These are phyloP conservation scores for Fagopyrum homotropicum DNA, from an alignment of 148 eudicot genomes.

Conservation along the genomic window DNA sequence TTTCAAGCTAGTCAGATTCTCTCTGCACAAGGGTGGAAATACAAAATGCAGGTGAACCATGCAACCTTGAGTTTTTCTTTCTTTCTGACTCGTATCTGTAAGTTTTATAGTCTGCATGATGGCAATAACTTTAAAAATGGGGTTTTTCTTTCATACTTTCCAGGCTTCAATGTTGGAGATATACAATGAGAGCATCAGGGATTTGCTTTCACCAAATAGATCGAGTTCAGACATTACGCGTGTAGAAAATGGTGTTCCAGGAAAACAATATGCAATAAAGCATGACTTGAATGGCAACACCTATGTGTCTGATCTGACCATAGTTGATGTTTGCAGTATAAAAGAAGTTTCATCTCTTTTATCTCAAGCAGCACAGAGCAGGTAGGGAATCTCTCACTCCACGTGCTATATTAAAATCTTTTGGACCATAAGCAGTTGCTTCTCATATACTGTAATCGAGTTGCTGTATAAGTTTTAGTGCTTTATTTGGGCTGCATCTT, in stretches of 20 bases:
- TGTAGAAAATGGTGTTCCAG: slow-evolving; percentile 42
- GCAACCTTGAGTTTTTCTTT: not conserved
- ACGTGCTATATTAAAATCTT: not conserved
- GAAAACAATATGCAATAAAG: slow-evolving; percentile 54
- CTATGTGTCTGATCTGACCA: slow-evolving; percentile 61
- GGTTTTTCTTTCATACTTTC: not conserved
- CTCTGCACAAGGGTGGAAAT: slow-evolving; percentile 64
- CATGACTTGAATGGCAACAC: slow-evolving; percentile 71
- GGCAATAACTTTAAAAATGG: not conserved
- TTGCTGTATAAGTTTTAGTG: not conserved
- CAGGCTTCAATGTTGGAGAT: slow-evolving; percentile 78
- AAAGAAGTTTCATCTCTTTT: slow-evolving; percentile 69
- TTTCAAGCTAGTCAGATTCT: slow-evolving; percentile 66
- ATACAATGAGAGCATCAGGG: slow-evolving; percentile 70
- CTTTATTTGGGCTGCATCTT: not conserved
- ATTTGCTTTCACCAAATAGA: slow-evolving; percentile 41
- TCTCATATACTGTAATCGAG: not conserved
- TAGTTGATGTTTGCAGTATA: slow-evolving; percentile 67
- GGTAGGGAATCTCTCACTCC: slow-evolving; percentile 25
- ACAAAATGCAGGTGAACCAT: slow-evolving; percentile 56
- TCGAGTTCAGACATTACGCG: slow-evolving; percentile 42
- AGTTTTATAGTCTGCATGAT: slow-evolving; percentile 4
- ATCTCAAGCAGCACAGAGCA: slow-evolving; percentile 64
- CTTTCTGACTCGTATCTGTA: not conserved
- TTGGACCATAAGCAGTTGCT: not conserved